These are phyloP conservation scores for Yamadazyma pseudoaaseri DNA, from an alignment of 1,139 yeast genomes.

Conservation along the genomic window DNA sequence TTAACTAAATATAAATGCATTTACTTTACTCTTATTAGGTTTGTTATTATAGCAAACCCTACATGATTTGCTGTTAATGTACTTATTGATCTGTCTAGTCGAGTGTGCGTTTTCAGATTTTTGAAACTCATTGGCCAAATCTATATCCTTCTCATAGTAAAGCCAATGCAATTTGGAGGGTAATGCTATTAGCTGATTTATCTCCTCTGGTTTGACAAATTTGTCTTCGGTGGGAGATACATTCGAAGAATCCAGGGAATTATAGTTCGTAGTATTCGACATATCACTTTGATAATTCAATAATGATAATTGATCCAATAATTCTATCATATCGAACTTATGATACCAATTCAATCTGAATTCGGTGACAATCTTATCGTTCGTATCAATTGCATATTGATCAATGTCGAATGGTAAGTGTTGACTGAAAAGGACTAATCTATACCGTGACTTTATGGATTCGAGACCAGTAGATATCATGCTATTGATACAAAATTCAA, in stretches of 20 bases:
- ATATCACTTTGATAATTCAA: slow-evolving; percentile 1
- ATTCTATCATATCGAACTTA: slow-evolving; percentile 24
- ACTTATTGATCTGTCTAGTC: slow-evolving; percentile 25
- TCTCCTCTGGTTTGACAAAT: slow-evolving; percentile 4
- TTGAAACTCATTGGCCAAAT: slow-evolving; percentile 24
- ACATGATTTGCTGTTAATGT: slow-evolving; percentile 6
- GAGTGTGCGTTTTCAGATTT: slow-evolving; percentile 22
- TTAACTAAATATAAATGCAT: slow-evolving; percentile 24
- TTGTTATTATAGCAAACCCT: slow-evolving; percentile 34
- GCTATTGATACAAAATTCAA: slow-evolving; percentile 22
- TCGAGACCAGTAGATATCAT: slow-evolving; percentile 30
- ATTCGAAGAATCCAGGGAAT: not conserved
- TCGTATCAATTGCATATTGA: slow-evolving; percentile 9
- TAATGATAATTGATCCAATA: slow-evolving; percentile 9
- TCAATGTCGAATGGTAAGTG: slow-evolving; percentile 10
- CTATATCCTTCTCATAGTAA: slow-evolving; percentile 36
- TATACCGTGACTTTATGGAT: slow-evolving; percentile 25
- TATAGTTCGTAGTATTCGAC: not conserved
- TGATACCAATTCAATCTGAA: slow-evolving; percentile 31
- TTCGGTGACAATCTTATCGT: slow-evolving; percentile 26
- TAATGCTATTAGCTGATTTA: slow-evolving; percentile 3
- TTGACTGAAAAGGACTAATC: slow-evolving; percentile 20
- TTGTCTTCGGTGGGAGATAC: not conserved
- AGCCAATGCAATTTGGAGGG: slow-evolving; percentile 26
- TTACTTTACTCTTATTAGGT: slow-evolving; percentile 21